Evolutionary conservation across 2,329 filamentous ascomycete species (phyloP), one percentile per base, ranked within the genome.

Genomic region (Pestalotiopsis sp.): DNA sequence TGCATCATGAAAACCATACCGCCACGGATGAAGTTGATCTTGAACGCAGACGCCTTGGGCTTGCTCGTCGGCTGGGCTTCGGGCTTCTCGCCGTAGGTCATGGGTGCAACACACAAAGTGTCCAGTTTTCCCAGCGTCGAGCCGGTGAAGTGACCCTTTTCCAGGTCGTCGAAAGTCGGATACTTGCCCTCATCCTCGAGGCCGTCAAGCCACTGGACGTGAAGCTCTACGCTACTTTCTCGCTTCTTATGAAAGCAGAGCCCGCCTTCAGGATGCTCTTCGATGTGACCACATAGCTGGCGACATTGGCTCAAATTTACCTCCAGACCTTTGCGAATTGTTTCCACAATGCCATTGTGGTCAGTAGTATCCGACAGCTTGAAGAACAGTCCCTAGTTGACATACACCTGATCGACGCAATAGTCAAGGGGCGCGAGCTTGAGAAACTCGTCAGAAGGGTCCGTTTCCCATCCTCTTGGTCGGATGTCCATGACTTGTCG

Each of bases 1-100:
- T 83, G 80, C 64, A 80, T 81, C 40, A 77, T 78, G 64, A 84
- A 77, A 9, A 84, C 75, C 1, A 83, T 68, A 0, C 81, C 82
- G 2, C 81, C 81, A 0, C 72, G 76, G 30, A 83, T 73, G 55
- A 84, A 80, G 70, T 79, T 84, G 0, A 78, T 78, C 65, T 83
- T 78, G 71, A 80, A 84, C 0, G 76, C 80, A 0, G 81, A 73
- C 0, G 76, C 71, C 0, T 75, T 67, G 1, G 81, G 81, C 7
- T 70, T 78, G 4, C 66, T 72, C 17, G 78, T 74, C 0, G 78
- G 78, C 13, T 78, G 71, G 4, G 78, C 77, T 66, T 81, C 81
- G 1, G 78, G 78, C 70, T 77, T 80, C 70, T 81, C 78, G 11
- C 79, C 79, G 59, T 79, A 79, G 4, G 76, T 78, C 79, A 83